These are phyloP conservation scores for Exophiala phaeomuriformis DNA, from an alignment of 2,329 filamentous ascomycete genomes.

Conservation along the genomic window DNA sequence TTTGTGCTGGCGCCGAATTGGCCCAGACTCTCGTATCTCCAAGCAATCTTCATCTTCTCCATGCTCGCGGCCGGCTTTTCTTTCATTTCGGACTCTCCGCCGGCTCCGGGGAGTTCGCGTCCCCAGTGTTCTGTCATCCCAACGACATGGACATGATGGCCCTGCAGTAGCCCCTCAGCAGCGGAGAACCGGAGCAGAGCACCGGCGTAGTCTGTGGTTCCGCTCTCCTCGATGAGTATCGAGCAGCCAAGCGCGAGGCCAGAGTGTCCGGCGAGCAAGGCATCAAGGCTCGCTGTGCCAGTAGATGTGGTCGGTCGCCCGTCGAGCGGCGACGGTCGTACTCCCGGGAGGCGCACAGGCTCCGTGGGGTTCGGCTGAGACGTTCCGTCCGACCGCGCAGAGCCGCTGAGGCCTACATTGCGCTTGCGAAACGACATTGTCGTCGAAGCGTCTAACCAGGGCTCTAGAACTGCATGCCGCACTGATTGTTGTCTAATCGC, in stretches of 20 bases:
- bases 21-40: slow-evolving; percentile 84
- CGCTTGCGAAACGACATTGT: slow-evolving; percentile 62
- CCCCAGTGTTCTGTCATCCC: slow-evolving; percentile 75
- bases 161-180: slow-evolving; percentile 85
- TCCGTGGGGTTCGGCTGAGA: slow-evolving; percentile 19
- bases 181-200: slow-evolving; percentile 81
- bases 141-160: slow-evolving; percentile 78
- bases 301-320: slow-evolving; percentile 86
- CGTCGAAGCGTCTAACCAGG: not conserved
- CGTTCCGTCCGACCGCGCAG: slow-evolving; percentile 31
- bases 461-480: no score
- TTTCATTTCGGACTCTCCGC: slow-evolving; percentile 44
- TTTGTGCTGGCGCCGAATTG: slow-evolving; percentile 55
- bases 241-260: slow-evolving; percentile 76
- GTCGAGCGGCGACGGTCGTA: slow-evolving; percentile 80
- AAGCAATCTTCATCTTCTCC: slow-evolving; percentile 97
- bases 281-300: slow-evolving; percentile 77
- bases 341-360: slow-evolving; percentile 41
- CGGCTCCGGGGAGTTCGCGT: slow-evolving; percentile 70
- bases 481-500: no score
- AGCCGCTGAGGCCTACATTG: slow-evolving; percentile 50
- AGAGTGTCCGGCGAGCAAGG: slow-evolving; percentile 74
- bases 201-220: slow-evolving; percentile 89
- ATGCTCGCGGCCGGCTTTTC: slow-evolving; percentile 37
- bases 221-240: slow-evolving; percentile 75